Percentiles rank a stretch among this genome's conserved stretches.
These are phyloP conservation scores for Mycosphaerella sp. DNA, from an alignment of 2,329 filamentous ascomycete genomes.

Conservation along the genomic window DNA sequence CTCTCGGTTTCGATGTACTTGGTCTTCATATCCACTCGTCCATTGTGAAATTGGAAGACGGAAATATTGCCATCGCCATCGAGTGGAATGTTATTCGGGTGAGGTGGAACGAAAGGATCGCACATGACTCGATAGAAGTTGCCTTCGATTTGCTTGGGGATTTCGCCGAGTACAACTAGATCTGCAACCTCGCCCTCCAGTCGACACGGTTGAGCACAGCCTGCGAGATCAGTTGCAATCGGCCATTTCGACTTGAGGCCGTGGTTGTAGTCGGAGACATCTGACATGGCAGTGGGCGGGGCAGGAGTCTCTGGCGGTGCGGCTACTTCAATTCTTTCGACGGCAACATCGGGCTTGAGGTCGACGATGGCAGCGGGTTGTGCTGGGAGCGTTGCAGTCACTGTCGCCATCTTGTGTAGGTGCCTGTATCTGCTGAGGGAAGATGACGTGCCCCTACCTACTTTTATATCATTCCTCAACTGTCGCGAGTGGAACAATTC, in stretches of 20 bases:
- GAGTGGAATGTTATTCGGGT: conserved; percentile 49
- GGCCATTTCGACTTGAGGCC: conserved; percentile 16
- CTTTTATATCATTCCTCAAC: not conserved
- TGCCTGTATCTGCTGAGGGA: not conserved
- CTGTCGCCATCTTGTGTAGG: not conserved
- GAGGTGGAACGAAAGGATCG: conserved; percentile 50
- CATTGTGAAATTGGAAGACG: conserved; percentile 38
- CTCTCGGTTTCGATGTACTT: conserved; percentile 41
- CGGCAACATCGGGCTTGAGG: not conserved
- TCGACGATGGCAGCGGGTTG: not conserved
- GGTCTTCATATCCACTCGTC: conserved; percentile 39
- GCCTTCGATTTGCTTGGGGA: conserved; percentile 31
- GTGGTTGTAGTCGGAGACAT: not conserved
- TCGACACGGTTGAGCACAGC: conserved; percentile 31
- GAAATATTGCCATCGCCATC: conserved; percentile 42
- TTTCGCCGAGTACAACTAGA: conserved; percentile 29
- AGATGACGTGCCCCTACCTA: not conserved
- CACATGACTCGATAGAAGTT: conserved; percentile 45
- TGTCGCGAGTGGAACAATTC: not conserved
- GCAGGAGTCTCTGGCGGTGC: not conserved
- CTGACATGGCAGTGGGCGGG: not conserved
- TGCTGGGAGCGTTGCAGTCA: not conserved
- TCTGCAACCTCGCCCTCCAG: conserved; percentile 37
- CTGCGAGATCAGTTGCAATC: conserved; percentile 18
- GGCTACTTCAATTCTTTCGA: not conserved